Evolutionary conservation across 2,329 filamentous ascomycete species (phyloP).

Genomic region (Aspergillus tamarii): DNA sequence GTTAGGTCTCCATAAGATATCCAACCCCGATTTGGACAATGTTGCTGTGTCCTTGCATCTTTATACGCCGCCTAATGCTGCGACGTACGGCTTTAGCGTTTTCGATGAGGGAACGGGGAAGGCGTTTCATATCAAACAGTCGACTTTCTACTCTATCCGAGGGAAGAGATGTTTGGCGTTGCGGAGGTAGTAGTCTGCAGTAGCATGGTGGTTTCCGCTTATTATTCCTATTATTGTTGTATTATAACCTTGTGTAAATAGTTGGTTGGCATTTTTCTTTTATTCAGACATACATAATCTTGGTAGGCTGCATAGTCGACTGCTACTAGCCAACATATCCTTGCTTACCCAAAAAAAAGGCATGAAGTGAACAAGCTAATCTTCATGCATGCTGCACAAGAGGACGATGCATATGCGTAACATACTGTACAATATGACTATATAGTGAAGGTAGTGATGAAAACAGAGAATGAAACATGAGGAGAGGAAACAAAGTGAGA

Average conservation of each 20-base stretch:
- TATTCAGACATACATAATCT: neutral
- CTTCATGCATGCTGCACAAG: slow-evolving; percentile 3
- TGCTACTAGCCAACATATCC: neutral
- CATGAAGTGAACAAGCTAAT: neutral
- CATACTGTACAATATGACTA: slow-evolving; percentile 4
- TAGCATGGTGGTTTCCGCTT: neutral
- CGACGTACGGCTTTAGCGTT: slow-evolving; percentile 77
- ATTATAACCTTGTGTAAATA: neutral
- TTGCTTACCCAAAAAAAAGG: neutral
- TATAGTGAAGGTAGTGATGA: neutral
- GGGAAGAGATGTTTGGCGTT: slow-evolving; percentile 39
- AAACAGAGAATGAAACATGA: slow-evolving; percentile 2
- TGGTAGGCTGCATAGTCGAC: neutral
- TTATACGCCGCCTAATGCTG: slow-evolving; percentile 88
- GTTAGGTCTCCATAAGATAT: slow-evolving; percentile 81
- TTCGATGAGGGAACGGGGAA: slow-evolving; percentile 78
- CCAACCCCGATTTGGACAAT: slow-evolving; percentile 70
- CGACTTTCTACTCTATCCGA: slow-evolving; percentile 69
- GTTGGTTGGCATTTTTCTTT: neutral
- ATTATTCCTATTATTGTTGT: neutral
- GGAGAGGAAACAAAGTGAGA: neutral
- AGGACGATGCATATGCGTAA: slow-evolving; percentile 1
- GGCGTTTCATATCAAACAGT: slow-evolving; percentile 70
- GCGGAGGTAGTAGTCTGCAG: neutral
- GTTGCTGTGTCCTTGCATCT: slow-evolving; percentile 85